A percentile compares a stretch with the other conserved stretches of the same genome.
phyloP scores from a whole-genome alignment of 768 basidiomycete species.

The Auriscalpium vulgare region DNA sequence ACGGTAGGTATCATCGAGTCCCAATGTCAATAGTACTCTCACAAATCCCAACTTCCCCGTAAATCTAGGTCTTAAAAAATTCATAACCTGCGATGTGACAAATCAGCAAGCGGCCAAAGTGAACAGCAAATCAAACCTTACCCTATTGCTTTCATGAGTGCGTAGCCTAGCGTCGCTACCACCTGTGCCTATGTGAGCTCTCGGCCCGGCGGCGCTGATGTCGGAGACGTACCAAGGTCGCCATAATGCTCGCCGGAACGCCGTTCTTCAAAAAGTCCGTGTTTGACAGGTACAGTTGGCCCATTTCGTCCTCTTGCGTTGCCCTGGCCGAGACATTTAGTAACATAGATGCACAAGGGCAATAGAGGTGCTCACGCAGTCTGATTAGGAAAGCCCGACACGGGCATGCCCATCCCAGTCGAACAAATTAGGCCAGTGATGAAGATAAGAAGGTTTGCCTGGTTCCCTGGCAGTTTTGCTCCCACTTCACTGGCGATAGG shows the following conservation, averaged over 20 bases:
- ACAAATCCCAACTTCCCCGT: too few relatives aligned
- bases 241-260: constrained; percentile 88
- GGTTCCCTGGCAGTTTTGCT: constrained; percentile 56
- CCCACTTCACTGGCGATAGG: constrained; percentile 93
- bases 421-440: constrained; percentile 90
- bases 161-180: constrained; percentile 78
- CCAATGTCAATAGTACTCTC: too few relatives aligned
- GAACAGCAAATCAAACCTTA: constrained; percentile 27
- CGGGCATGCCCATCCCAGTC: constrained; percentile 96
- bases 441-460: constrained; percentile 82
- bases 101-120: neutral
- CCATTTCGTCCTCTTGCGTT: constrained; percentile 91
- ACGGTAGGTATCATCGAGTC: too few relatives aligned
- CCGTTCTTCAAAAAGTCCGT: constrained; percentile 91
- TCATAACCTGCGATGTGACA: too few relatives aligned
- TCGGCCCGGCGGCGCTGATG: neutral
- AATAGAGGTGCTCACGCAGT: constrained; percentile 62
- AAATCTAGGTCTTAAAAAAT: too few relatives aligned
- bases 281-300: constrained; percentile 77
- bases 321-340: constrained; percentile 39
- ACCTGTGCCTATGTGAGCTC: constrained; percentile 36
- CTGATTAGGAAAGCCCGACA: constrained; percentile 98
- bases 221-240: constrained; percentile 53
- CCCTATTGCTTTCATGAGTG: constrained; percentile 68
- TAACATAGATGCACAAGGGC: constrained; percentile 4